These are phyloP conservation scores for Tricholoma hemisulphureum DNA, from an alignment of 768 basidiomycete species.

Conservation along the genomic window DNA sequence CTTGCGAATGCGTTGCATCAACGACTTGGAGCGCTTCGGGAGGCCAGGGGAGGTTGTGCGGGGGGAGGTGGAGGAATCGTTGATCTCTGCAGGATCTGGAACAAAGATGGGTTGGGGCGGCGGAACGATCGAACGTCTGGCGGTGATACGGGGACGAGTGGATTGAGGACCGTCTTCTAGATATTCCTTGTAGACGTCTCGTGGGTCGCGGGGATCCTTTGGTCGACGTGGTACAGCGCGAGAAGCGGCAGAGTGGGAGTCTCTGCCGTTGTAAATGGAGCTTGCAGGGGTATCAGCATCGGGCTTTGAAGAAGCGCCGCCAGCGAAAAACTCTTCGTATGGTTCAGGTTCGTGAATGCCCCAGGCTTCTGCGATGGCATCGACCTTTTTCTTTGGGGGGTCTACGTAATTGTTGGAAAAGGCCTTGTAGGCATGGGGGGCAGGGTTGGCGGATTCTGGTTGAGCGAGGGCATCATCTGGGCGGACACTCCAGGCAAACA, in stretches of 20 bases:
- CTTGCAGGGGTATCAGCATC: slow-evolving; percentile 60
- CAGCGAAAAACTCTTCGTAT: slow-evolving; percentile 86
- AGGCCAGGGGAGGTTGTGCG: slow-evolving; percentile 43
- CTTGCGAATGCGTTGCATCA: slow-evolving; percentile 86
- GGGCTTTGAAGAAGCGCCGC: slow-evolving; percentile 53
- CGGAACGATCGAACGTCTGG: slow-evolving; percentile 58
- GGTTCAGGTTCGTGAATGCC: slow-evolving; percentile 91
- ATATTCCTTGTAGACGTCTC: slow-evolving; percentile 45
- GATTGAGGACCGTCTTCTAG: slow-evolving; percentile 35
- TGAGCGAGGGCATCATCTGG: slow-evolving; percentile 40
- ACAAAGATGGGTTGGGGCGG: slow-evolving; percentile 84
- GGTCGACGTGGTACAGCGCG: slow-evolving; percentile 34
- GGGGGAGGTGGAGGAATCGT: slow-evolving; percentile 39
- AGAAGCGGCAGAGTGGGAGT: slow-evolving; percentile 39
- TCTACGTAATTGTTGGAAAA: slow-evolving; percentile 54
- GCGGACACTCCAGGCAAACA: slow-evolving; percentile 67
- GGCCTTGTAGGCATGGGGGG: slow-evolving; percentile 44
- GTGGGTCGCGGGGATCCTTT: slow-evolving; percentile 52
- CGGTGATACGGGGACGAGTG: slow-evolving; percentile 33
- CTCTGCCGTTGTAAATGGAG: slow-evolving; percentile 68
- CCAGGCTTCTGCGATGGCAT: slow-evolving; percentile 91
- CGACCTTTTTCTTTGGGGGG: slow-evolving; percentile 80
- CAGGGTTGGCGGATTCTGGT: slow-evolving; percentile 52
- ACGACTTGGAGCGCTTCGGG: slow-evolving; percentile 73
- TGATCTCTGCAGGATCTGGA: slow-evolving; percentile 45